phyloP scores from a whole-genome alignment of 163 green algal genomes.

The Volvox carteri region DNA sequence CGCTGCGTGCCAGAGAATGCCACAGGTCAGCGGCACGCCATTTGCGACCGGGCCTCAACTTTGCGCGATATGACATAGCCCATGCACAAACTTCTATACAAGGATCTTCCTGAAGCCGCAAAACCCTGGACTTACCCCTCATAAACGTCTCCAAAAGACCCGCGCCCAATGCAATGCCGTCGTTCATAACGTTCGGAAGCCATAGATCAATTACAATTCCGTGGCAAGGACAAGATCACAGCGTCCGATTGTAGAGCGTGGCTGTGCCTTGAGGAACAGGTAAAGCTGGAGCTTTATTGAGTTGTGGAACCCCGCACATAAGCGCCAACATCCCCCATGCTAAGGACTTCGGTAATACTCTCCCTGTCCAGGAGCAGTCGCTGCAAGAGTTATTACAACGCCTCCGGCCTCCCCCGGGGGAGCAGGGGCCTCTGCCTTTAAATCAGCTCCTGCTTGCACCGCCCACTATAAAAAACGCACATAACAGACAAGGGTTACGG shows the following conservation, averaged over 20 bases:
- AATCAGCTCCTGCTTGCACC: no score
- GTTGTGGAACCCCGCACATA: neutral
- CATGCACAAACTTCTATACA: neutral
- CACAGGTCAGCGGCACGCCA: neutral
- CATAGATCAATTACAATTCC: neutral
- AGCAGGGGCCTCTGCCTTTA: no score
- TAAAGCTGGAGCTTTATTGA: neutral
- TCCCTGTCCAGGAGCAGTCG: no score
- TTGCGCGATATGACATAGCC: no score
- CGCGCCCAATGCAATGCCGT: slow-evolving; percentile 79
- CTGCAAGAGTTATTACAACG: no score
- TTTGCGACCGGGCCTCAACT: neutral
- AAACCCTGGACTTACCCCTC: slow-evolving; percentile 70
- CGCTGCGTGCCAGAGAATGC: slow-evolving; percentile 63
- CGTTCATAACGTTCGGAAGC: slow-evolving; percentile 58
- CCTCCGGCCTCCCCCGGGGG: no score
- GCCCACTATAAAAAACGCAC: no score
- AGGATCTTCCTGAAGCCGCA: neutral
- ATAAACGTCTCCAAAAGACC: slow-evolving; percentile 86
- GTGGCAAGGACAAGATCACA: neutral
- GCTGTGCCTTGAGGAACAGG: neutral
- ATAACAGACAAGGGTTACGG: no score
- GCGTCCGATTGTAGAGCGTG: neutral
- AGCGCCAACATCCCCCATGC: neutral
- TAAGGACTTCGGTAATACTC: no score